These are phyloP conservation scores for Acmispon strigosus DNA, from an alignment of 306 rosid species.

Conservation along the genomic window DNA sequence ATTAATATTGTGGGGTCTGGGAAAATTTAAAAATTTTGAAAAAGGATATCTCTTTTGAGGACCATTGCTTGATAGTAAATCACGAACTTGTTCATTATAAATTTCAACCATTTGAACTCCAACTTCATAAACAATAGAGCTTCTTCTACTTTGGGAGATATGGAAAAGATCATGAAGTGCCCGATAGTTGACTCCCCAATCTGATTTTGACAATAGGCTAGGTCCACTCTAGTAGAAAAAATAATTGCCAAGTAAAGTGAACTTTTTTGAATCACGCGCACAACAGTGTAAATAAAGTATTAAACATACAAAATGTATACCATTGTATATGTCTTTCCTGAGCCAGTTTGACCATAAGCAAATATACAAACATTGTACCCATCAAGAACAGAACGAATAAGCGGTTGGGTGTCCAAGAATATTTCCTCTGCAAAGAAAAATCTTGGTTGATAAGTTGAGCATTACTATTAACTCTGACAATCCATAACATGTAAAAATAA, in stretches of 20 bases:
- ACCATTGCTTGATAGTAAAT: conserved; percentile 65
- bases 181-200: conserved; percentile 96
- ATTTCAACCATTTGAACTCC: conserved; percentile 99
- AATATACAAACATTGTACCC: conserved; percentile 98
- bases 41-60: conserved; percentile 97
- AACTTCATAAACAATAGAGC: conserved; percentile 75
- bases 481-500: conserved; percentile 6
- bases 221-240: conserved; percentile 74
- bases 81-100: conserved; percentile 97
- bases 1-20: background rate
- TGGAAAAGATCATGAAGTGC: conserved; percentile 91
- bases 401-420: conserved; percentile 77
- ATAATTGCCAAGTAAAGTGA: conserved; percentile 13
- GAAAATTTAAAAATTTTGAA: background rate
- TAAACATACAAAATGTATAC: conserved; percentile 35
- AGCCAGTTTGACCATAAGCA: conserved; percentile 99
- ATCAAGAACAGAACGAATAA: conserved; percentile 90
- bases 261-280: background rate
- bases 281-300: conserved; percentile 8
- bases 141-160: conserved; percentile 74
- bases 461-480: background rate
- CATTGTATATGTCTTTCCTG: conserved; percentile 98
- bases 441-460: conserved; percentile 8
- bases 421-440: conserved; percentile 64
- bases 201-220: conserved; percentile 54